phyloP scores from a whole-genome alignment of 1,284 basidiomycete genomes.

The Leccinum pseudoinsigne region DNA sequence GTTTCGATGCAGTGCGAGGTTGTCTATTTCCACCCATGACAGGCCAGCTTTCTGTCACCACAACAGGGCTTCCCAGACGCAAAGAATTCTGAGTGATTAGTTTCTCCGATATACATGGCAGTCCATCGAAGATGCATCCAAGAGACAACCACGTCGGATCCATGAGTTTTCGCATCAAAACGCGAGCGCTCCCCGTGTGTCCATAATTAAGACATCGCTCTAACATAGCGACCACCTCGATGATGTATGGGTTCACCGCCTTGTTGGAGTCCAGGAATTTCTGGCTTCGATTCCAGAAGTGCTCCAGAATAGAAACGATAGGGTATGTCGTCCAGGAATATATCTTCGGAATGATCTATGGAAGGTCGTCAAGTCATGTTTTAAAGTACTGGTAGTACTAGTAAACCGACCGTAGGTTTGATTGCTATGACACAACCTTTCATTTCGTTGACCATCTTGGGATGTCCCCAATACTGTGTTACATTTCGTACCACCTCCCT shows the following conservation, averaged over 20 bases:
- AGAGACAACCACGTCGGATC: background rate
- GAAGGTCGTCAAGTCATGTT: background rate
- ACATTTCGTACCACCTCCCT: background rate
- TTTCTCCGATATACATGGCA: background rate
- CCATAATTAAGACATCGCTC: background rate
- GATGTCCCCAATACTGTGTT: background rate
- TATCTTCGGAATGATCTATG: background rate
- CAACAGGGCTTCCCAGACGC: rapidly evolving
- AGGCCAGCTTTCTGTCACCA: too few species aligned
- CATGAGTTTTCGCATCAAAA: background rate
- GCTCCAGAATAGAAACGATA: background rate
- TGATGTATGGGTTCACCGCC: background rate
- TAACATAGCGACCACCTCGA: background rate
- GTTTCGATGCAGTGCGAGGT: too few species aligned
- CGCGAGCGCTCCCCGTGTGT: background rate
- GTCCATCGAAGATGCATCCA: background rate
- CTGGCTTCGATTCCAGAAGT: background rate
- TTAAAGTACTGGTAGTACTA: too few species aligned
- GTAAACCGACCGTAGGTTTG: background rate
- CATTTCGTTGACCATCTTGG: background rate
- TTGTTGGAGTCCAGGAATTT: background rate
- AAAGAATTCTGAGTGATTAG: rapidly evolving
- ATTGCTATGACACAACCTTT: background rate
- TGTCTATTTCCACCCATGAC: too few species aligned
- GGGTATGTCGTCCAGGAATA: background rate